These are phyloP conservation scores for Arachis monticola DNA, from an alignment of 331 rosid species.

Conservation along the genomic window DNA sequence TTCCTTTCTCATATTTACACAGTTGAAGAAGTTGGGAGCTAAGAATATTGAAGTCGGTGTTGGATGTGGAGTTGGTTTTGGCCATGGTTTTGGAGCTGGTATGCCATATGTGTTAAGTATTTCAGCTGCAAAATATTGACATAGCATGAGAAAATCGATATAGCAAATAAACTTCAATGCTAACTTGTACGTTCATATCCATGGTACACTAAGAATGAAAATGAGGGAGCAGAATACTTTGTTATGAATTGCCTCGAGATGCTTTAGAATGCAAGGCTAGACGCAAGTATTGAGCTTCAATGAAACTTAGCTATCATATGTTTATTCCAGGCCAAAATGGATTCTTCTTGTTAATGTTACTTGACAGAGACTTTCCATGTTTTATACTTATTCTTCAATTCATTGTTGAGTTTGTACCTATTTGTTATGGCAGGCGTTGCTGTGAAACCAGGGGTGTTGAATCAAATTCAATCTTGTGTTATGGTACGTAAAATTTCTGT, in stretches of 20 bases:
- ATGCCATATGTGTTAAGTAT: constrained; percentile 43
- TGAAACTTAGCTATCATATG: constrained; percentile 28
- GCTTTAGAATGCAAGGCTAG: background rate
- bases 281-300: constrained; percentile 20
- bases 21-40: constrained; percentile 92
- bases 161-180: constrained; percentile 3
- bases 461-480: constrained; percentile 66
- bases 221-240: constrained; percentile 1
- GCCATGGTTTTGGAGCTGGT: constrained; percentile 99
- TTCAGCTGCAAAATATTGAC: constrained; percentile 11
- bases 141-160: background rate
- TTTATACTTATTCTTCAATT: constrained; percentile 16
- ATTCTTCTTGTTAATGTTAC: constrained; percentile 2
- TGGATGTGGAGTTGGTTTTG: constrained; percentile 97
- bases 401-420: constrained; percentile 14
- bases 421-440: constrained; percentile 69
- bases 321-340: constrained; percentile 11
- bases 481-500: constrained; percentile 59
- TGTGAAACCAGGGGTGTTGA: constrained; percentile 76
- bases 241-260: constrained; percentile 17
- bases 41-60: constrained; percentile 80
- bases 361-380: constrained; percentile 6
- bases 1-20: constrained; percentile 30
- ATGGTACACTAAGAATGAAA: background rate
- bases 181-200: constrained; percentile 8